Evolutionary conservation across 1,284 basidiomycete genomes (phyloP).

Genomic region (Anthracocystis walkeri): DNA sequence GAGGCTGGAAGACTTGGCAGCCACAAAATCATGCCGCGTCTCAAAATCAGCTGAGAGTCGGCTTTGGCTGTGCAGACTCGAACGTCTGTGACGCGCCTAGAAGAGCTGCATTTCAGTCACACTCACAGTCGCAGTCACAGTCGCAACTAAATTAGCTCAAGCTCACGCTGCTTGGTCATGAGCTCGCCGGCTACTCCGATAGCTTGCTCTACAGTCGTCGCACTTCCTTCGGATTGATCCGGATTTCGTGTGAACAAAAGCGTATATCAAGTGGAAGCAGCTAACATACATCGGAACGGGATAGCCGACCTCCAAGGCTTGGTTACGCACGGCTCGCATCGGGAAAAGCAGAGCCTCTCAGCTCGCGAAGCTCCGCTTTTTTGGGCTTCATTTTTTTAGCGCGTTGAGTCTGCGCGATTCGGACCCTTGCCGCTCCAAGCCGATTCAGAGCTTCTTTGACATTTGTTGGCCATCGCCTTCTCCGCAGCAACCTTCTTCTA

Average conservation of each 20-base stretch:
- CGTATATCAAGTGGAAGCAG: neutral
- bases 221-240: neutral
- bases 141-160: neutral
- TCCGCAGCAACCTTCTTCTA: neutral
- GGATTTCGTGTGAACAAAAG: neutral
- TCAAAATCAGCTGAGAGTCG: conserved; percentile 8
- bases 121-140: neutral
- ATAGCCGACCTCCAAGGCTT: neutral
- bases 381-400: neutral
- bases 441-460: neutral
- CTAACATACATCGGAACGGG: neutral
- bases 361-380: neutral
- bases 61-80: neutral
- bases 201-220: neutral
- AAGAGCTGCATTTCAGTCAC: neutral
- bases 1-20: too few relatives aligned
- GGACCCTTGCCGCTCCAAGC: conserved; percentile 2
- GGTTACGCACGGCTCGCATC: neutral
- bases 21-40: neutral
- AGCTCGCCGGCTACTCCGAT: neutral
- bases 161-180: neutral
- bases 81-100: neutral
- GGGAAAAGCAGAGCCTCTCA: neutral
- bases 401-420: neutral
- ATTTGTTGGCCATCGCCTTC: neutral